These are phyloP conservation scores for Kazachstania kunashirensis DNA, from an alignment of 805 yeast genomes.

Conservation along the genomic window DNA sequence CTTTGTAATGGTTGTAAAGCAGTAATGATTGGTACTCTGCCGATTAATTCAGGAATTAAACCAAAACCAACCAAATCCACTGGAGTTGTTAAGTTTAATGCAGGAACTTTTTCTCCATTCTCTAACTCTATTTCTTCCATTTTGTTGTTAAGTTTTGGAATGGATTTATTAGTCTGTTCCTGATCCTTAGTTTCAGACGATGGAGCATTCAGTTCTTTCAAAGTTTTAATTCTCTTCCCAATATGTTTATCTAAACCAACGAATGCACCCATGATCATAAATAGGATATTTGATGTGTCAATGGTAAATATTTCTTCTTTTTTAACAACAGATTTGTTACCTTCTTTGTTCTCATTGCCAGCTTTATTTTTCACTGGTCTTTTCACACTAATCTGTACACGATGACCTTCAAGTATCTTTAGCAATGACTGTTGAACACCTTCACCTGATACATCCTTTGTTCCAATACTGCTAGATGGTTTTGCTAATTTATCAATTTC, in stretches of 20 bases:
- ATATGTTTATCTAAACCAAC: conserved; percentile 46
- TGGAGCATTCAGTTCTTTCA: conserved; percentile 14
- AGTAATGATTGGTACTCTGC: conserved; percentile 48
- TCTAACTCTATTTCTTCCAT: conserved; percentile 31
- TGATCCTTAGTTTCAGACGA: conserved; percentile 3
- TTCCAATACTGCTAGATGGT: conserved; percentile 37
- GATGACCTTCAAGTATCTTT: conserved; percentile 49
- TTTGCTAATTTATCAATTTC: conserved; percentile 51
- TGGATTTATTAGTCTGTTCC: conserved; percentile 2
- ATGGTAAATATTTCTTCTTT: conserved; percentile 38
- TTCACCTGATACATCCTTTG: conserved; percentile 54
- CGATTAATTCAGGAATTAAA: conserved; percentile 50
- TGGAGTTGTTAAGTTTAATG: conserved; percentile 39
- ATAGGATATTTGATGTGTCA: conserved; percentile 47
- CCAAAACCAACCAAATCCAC: conserved; percentile 45
- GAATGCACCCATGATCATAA: conserved; percentile 54
- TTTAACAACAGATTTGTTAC: conserved; percentile 27
- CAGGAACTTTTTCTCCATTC: conserved; percentile 32
- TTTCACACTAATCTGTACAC: conserved; percentile 39
- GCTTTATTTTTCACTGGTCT: conserved; percentile 30
- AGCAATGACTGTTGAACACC: conserved; percentile 55
- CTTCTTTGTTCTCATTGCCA: conserved; percentile 16
- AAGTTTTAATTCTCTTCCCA: conserved; percentile 30
- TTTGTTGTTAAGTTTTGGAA: conserved; percentile 20
- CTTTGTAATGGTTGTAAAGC: conserved; percentile 39